Percentiles rank a stretch among this genome's conserved stretches.
These are phyloP conservation scores for Fusarium setosum DNA, from an alignment of 2,329 filamentous ascomycete species.

Conservation along the genomic window DNA sequence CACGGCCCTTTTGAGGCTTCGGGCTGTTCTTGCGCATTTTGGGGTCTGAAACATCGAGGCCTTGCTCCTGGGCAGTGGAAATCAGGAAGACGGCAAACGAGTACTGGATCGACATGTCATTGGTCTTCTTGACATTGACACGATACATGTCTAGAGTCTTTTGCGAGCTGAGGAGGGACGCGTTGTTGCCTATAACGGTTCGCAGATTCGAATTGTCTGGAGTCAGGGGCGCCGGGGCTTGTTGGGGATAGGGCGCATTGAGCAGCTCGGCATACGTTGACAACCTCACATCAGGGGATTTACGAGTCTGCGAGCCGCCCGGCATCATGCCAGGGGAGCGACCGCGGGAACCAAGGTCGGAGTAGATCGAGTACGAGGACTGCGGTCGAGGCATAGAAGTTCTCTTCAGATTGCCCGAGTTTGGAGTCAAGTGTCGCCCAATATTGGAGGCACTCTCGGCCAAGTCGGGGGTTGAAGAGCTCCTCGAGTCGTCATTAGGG, in stretches of 20 bases:
- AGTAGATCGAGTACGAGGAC: conserved; percentile 81
- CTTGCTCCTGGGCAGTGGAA: conserved; percentile 85
- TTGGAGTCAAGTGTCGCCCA: conserved; percentile 73
- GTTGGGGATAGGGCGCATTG: conserved; percentile 83
- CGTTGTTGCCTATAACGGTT: conserved; percentile 85
- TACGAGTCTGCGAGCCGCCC: conserved; percentile 62
- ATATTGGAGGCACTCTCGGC: conserved; percentile 62
- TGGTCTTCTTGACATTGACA: conserved; percentile 96
- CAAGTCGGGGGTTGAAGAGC: conserved; percentile 63
- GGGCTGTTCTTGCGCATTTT: conserved; percentile 58
- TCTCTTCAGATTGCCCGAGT: conserved; percentile 63
- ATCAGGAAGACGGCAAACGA: conserved; percentile 97
- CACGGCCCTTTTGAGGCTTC: conserved; percentile 59
- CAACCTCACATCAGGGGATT: conserved; percentile 65
- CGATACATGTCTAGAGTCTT: conserved; percentile 99
- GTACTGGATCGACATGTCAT: conserved; percentile 89
- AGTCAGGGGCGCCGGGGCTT: conserved; percentile 71
- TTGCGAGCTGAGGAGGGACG: conserved; percentile 88
- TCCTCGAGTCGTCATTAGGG: conserved; percentile 55
- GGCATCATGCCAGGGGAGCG: conserved; percentile 66
- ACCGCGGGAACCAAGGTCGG: conserved; percentile 74
- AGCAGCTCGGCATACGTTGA: conserved; percentile 70
- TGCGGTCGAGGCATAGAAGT: conserved; percentile 74
- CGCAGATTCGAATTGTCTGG: conserved; percentile 87
- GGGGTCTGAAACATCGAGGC: conserved; percentile 63